Conservation (phyloP, 192 early-diverging fungal species). For the Backusella sp. region DNA sequence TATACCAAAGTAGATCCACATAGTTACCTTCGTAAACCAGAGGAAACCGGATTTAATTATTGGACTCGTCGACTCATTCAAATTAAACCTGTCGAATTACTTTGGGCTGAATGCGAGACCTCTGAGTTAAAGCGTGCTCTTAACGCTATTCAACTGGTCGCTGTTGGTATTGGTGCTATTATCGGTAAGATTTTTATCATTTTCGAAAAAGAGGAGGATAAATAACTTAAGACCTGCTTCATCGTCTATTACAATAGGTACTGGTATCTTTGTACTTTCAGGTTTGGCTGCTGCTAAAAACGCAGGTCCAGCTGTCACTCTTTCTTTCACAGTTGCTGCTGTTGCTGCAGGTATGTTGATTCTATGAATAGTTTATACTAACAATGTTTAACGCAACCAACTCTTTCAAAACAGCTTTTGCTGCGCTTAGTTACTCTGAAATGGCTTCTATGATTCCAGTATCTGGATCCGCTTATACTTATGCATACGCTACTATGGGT, state of each 20-base stretch:
- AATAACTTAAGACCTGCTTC: background rate
- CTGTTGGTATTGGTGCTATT: slow-evolving; percentile 36
- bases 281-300: slow-evolving; percentile 72
- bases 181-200: slow-evolving; percentile 13
- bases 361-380: background rate
- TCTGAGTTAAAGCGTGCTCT: slow-evolving; percentile 27
- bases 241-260: background rate
- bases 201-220: background rate
- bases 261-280: slow-evolving; percentile 40
- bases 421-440: slow-evolving; percentile 85
- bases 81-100: slow-evolving; percentile 32
- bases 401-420: slow-evolving; percentile 41
- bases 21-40: slow-evolving; percentile 23
- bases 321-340: slow-evolving; percentile 81
- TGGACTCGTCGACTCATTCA: slow-evolving; percentile 20
- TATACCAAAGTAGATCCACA: slow-evolving; percentile 26
- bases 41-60: slow-evolving; percentile 14
- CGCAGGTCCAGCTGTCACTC: slow-evolving; percentile 80
- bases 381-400: background rate
- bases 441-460: slow-evolving; percentile 85
- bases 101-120: slow-evolving; percentile 17
- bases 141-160: slow-evolving; percentile 12
- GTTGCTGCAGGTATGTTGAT: slow-evolving; percentile 50
- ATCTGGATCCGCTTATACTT: slow-evolving; percentile 86
- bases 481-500: slow-evolving; percentile 82